Evolutionary conservation across 106 monocot species (phyloP).

Genomic region (Dendrobium officinale): DNA sequence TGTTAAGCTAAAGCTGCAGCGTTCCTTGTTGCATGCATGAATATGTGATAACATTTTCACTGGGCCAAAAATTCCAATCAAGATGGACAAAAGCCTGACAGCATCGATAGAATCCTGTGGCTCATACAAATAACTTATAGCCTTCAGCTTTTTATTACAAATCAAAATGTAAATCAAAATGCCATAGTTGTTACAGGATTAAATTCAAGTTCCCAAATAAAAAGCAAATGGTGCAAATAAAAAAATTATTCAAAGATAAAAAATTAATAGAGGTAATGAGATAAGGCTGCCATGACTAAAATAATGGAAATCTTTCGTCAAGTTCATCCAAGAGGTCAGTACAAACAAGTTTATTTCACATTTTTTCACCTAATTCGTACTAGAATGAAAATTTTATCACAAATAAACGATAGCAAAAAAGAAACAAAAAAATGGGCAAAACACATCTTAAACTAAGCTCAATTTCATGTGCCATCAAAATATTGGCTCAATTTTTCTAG

Average conservation of each 20-base stretch:
- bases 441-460: neutral
- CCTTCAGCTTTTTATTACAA: neutral
- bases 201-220: neutral
- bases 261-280: neutral
- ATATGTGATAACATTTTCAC: slow-evolving; percentile 37
- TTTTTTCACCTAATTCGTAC: neutral
- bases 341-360: neutral
- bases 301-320: neutral
- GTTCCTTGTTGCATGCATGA: slow-evolving; percentile 12
- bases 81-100: slow-evolving; percentile 45
- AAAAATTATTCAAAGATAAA: neutral
- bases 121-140: slow-evolving; percentile 4
- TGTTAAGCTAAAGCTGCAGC: neutral
- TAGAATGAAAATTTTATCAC: neutral
- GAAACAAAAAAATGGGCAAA: neutral
- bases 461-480: neutral
- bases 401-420: neutral
- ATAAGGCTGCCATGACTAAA: neutral
- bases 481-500: neutral
- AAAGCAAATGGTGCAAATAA: neutral
- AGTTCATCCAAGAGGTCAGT: neutral
- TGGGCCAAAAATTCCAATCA: slow-evolving; percentile 67
- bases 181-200: neutral
- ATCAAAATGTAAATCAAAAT: neutral
- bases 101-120: slow-evolving; percentile 64